Conservation (phyloP, 2,329 filamentous ascomycete species). For the Colletotrichum noveboracense region DNA sequence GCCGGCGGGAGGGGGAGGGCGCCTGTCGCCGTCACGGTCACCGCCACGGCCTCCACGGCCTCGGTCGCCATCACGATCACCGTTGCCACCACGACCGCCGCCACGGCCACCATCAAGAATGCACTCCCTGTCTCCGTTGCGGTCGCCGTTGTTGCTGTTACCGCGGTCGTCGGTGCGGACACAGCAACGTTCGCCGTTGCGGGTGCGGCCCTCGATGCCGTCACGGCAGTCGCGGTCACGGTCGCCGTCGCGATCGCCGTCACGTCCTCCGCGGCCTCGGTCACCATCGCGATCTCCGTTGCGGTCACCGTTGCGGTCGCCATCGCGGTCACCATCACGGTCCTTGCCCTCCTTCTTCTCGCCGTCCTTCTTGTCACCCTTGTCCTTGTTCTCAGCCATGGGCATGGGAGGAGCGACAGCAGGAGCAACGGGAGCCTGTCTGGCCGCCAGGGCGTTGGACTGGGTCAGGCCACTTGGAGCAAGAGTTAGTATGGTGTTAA, state of each 20-base stretch:
- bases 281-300: not conserved
- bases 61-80: not conserved
- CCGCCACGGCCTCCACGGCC: not conserved
- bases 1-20: not conserved
- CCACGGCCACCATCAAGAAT: not conserved
- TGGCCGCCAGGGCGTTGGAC: not conserved
- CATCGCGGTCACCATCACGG: not conserved
- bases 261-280: not conserved
- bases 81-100: not conserved
- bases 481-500: not conserved
- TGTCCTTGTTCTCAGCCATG: not conserved
- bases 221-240: not conserved
- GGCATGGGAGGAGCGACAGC: not conserved
- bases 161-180: not conserved
- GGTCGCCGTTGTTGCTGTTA: not conserved
- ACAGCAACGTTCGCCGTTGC: constrained; percentile 1
- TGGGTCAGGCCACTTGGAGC: not conserved
- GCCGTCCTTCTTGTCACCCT: not conserved
- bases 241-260: not conserved
- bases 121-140: not conserved
- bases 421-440: not conserved
- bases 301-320: not conserved
- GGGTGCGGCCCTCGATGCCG: not conserved
- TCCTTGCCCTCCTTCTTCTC: not conserved
- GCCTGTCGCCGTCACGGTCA: not conserved